Conservation (phyloP, 2,329 filamentous ascomycete species). For the Coniochaeta prunicola region DNA sequence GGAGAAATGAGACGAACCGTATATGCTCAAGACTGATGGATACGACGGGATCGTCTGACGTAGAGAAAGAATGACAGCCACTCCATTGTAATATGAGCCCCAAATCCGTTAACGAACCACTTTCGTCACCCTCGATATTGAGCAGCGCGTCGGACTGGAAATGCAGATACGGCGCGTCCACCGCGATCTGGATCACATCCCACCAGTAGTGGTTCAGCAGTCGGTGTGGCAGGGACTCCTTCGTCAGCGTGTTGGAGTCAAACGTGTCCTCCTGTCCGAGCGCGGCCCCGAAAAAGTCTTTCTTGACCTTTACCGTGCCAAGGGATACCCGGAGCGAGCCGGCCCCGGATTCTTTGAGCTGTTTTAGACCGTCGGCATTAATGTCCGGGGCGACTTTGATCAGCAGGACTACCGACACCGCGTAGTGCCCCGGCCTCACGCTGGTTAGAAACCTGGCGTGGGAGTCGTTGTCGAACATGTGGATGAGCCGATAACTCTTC, state of each 20-base stretch:
- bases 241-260: background rate
- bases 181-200: background rate
- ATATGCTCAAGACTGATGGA: background rate
- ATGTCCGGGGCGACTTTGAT: background rate
- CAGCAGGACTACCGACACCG: background rate
- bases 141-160: background rate
- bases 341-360: background rate
- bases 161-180: background rate
- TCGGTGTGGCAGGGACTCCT: constrained; percentile 2
- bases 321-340: constrained; percentile 1
- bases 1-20: background rate
- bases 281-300: background rate
- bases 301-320: constrained; percentile 1
- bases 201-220: constrained; percentile 5
- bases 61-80: background rate
- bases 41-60: background rate
- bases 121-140: constrained; percentile 1
- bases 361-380: background rate
- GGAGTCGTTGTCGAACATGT: constrained; percentile 3
- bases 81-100: background rate
- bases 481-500: background rate
- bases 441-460: constrained; percentile 1
- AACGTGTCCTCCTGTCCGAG: background rate
- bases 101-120: background rate
- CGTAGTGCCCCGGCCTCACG: constrained; percentile 1